phyloP scores from a whole-genome alignment of 768 basidiomycete genomes.

The Leccinum imitatum region DNA sequence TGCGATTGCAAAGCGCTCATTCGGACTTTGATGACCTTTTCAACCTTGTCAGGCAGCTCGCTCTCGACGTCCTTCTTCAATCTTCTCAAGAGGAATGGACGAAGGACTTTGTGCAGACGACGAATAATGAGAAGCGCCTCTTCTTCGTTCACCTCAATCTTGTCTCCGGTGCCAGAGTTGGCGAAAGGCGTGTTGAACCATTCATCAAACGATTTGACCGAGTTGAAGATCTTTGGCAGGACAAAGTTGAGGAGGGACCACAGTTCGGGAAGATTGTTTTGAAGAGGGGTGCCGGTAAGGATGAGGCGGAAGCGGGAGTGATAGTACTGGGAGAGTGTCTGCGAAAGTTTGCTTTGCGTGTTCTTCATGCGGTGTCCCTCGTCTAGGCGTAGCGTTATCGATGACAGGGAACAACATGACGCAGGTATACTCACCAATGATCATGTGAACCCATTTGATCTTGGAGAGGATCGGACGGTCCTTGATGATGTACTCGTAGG shows the following conservation, averaged over 20 bases:
- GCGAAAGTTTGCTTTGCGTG: conserved; percentile 83
- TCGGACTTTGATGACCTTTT: conserved; percentile 95
- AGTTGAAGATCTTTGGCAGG: conserved; percentile 95
- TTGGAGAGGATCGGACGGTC: conserved; percentile 89
- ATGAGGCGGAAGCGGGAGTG: conserved; percentile 92
- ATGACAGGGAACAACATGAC: background rate
- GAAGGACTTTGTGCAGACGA: conserved; percentile 91
- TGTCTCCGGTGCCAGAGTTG: conserved; percentile 95
- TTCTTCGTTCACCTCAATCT: conserved; percentile 99
- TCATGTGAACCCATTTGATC: conserved; percentile 97
- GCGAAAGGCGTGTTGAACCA: conserved; percentile 99
- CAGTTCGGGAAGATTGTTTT: conserved; percentile 95
- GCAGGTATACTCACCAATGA: conserved; percentile 62
- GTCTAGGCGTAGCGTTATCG: conserved; percentile 43
- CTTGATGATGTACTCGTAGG: conserved; percentile 98
- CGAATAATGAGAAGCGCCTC: conserved; percentile 96
- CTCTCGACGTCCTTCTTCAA: conserved; percentile 97
- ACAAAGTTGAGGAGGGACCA: conserved; percentile 97
- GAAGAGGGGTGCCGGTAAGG: conserved; percentile 92
- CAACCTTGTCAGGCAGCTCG: conserved; percentile 95
- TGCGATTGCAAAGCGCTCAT: conserved; percentile 92
- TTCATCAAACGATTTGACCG: conserved; percentile 98
- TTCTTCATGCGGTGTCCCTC: conserved; percentile 99
- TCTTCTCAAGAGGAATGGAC: conserved; percentile 89
- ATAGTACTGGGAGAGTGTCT: conserved; percentile 90